Percentiles rank a stretch among this genome's conserved stretches.
These are phyloP conservation scores for Porodaedalea pini DNA, from an alignment of 1,284 basidiomycete species.

Conservation along the genomic window DNA sequence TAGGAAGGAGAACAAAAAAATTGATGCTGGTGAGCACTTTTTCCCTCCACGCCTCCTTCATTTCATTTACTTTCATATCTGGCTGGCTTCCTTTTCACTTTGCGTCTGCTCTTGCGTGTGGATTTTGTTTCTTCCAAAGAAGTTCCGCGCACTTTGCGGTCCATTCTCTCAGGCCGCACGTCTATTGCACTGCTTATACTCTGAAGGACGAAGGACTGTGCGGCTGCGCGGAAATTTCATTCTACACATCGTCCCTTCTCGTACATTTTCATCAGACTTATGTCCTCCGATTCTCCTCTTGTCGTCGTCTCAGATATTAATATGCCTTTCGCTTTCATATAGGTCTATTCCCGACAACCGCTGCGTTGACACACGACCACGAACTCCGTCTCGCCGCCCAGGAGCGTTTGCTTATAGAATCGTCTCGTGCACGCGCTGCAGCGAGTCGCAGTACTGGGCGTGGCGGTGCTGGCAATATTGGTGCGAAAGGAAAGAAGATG, in stretches of 20 bases:
- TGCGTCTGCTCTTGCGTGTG: no score
- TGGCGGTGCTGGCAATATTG: conserved; percentile 13
- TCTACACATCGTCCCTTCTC: no score
- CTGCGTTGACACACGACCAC: conserved; percentile 3
- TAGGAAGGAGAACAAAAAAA: background rate
- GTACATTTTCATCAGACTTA: no score
- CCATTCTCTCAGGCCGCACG: no score
- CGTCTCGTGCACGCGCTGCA: conserved; percentile 1
- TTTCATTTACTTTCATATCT: background rate
- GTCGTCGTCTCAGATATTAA: no score
- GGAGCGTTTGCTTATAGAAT: conserved; percentile 10
- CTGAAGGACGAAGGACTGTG: no score
- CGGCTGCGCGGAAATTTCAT: no score
- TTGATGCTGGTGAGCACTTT: conserved; percentile 10
- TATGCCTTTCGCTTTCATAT: background rate
- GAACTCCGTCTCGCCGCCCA: conserved; percentile 7
- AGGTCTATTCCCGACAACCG: conserved; percentile 16
- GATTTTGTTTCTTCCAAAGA: no score
- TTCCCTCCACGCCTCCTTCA: background rate
- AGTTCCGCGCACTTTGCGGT: no score
- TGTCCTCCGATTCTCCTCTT: no score
- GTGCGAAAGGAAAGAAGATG: background rate
- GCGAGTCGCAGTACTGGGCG: conserved; percentile 1
- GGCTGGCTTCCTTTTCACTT: no score
- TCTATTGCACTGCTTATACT: no score